Evolutionary conservation across 1,284 basidiomycete species (phyloP).

Genomic region (Pseudozyma tsukubaensis): DNA sequence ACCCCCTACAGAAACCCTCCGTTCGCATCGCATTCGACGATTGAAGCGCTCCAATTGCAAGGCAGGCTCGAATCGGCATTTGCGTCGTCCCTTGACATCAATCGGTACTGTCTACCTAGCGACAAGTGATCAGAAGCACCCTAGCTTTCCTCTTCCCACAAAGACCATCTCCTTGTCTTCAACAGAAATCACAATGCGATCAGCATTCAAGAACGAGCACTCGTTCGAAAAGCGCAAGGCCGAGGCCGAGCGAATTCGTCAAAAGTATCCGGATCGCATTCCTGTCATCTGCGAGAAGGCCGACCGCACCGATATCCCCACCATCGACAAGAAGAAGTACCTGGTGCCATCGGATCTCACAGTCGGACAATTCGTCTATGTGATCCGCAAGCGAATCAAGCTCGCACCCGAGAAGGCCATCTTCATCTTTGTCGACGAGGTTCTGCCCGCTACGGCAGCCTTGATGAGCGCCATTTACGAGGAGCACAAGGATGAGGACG

Average conservation of each 20-base stretch:
- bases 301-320: slow-evolving; percentile 97
- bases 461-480: slow-evolving; percentile 99
- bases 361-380: slow-evolving; percentile 94
- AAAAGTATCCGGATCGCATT: slow-evolving; percentile 98
- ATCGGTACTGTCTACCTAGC: no score
- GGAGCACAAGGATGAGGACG: slow-evolving; percentile 77
- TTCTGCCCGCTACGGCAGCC: slow-evolving; percentile 95
- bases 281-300: slow-evolving; percentile 99
- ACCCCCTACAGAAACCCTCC: no score
- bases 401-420: slow-evolving; percentile 95
- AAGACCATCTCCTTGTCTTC: no score
- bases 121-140: not conserved
- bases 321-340: slow-evolving; percentile 99
- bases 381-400: slow-evolving; percentile 99
- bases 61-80: not conserved
- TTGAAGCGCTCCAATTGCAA: not conserved
- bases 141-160: not conserved
- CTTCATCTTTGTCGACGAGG: slow-evolving; percentile 78
- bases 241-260: slow-evolving; percentile 91
- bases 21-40: not conserved
- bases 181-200: slow-evolving; percentile 80
- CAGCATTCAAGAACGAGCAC: slow-evolving; percentile 99
- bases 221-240: slow-evolving; percentile 99
- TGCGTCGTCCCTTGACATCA: no score
- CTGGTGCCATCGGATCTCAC: slow-evolving; percentile 98